Evolutionary conservation across 192 early-diverging fungal species (phyloP).

Genomic region (Chytriomyces sp.): DNA sequence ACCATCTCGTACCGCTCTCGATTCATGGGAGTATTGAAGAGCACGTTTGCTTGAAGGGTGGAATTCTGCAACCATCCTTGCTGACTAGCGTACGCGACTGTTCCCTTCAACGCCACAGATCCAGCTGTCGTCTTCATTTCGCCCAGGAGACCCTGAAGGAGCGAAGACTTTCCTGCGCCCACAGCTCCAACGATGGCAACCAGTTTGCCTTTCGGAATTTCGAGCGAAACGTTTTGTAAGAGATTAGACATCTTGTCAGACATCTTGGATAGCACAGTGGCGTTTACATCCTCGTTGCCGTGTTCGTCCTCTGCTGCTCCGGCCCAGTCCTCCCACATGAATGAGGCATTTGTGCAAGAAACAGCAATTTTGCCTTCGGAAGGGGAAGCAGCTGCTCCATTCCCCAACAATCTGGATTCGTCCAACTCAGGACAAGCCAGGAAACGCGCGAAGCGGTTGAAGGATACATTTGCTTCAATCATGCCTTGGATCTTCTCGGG

Average conservation of each 20-base stretch:
- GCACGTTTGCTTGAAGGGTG: slow-evolving; percentile 76
- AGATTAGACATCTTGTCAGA: background rate
- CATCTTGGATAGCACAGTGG: background rate
- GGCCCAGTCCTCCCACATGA: slow-evolving; percentile 6
- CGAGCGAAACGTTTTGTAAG: slow-evolving; percentile 54
- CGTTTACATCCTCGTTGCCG: background rate
- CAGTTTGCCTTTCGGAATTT: slow-evolving; percentile 55
- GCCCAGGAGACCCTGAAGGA: slow-evolving; percentile 78
- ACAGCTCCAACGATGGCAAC: slow-evolving; percentile 79
- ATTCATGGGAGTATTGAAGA: slow-evolving; percentile 73
- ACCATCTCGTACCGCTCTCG: slow-evolving; percentile 58
- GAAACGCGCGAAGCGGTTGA: slow-evolving; percentile 15
- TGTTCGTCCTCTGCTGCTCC: background rate
- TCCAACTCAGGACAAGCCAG: slow-evolving; percentile 12
- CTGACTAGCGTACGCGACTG: slow-evolving; percentile 65
- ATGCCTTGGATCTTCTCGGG: slow-evolving; percentile 1
- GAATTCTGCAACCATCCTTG: slow-evolving; percentile 72
- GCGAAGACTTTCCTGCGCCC: slow-evolving; percentile 80
- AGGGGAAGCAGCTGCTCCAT: background rate
- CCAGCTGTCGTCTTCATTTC: slow-evolving; percentile 77
- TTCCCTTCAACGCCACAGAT: slow-evolving; percentile 54
- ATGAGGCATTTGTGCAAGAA: background rate
- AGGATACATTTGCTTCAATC: slow-evolving; percentile 21
- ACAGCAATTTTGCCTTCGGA: background rate
- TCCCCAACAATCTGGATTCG: background rate